Evolutionary conservation across 768 basidiomycete genomes (phyloP), one percentile per base, ranked within the genome.

Genomic region (Cystobasidium tubakii): DNA sequence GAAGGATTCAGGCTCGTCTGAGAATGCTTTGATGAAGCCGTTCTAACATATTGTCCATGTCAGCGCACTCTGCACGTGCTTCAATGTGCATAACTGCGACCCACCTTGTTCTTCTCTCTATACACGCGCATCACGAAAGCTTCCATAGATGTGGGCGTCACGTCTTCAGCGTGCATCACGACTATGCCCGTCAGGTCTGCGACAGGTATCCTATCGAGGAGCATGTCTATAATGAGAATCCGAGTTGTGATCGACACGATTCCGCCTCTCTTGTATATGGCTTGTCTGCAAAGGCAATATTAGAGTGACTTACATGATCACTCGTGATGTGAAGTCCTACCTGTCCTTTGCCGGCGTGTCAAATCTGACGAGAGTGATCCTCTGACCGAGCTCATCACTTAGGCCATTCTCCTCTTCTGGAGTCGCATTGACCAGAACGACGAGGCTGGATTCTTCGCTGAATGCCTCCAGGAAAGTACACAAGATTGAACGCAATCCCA

Each of bases 1-100:
- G 75, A 99, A 96, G 75, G 89, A 87, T 80, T 98, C 96, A 2
- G 95, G 93, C 78, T 97, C 90, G 81, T 98, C 96, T 1, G 92
- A 91, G 79, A 99, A 96, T 0, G 92, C 96, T 81, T 99, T 98
- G 76, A 97, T 83, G 81, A 98, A 99, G 0, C 95, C 95, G 1
- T 84, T 84, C 80, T 85, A 39, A 13, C 2, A 33, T 12, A 60
- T n/a, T 23, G 62, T 70, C 21, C 34, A 33, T 21, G 7, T 25
- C 72, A 73, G 63, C 19, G 7, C 10, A 31, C n/a, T 34, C 4
- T 42, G 29, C 17, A 29, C 63, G 2, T 6, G 10, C 23, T 34
- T 60, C 4, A 15, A 29, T 65, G 55, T 64, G 17, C 27, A 21
- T 1, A 42, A 62, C n/a, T n/a, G 9, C n/a, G 21, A 67, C 81